Conservation (phyloP, 441 rosid genomes). For the Gossypium trilobum region DNA sequence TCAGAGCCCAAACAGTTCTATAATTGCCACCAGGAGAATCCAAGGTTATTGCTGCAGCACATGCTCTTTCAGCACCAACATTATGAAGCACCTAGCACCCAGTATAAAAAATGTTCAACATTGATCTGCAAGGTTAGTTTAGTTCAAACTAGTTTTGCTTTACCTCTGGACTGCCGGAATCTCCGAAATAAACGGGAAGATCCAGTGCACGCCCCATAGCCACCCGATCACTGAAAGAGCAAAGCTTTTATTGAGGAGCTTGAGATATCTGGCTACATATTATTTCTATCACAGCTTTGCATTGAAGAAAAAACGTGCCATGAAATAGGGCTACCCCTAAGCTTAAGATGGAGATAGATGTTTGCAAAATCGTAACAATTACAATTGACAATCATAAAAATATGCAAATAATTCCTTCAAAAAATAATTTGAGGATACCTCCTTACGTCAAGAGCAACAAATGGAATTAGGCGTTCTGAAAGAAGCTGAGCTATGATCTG, state of each 20-base stretch:
- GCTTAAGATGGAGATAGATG: neutral
- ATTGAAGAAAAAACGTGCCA: neutral
- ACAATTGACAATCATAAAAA: neutral
- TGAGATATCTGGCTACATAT: conserved; percentile 1
- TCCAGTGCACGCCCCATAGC: conserved; percentile 88
- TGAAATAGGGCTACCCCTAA: neutral
- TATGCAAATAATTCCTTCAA: neutral
- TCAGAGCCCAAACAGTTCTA: conserved; percentile 97
- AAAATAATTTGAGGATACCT: conserved; percentile 42
- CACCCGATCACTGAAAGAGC: conserved; percentile 78
- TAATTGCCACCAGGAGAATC: conserved; percentile 96
- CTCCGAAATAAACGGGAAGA: conserved; percentile 95
- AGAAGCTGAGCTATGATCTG: conserved; percentile 99
- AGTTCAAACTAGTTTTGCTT: conserved; percentile 10
- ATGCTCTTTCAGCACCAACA: conserved; percentile 90
- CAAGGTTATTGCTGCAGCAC: conserved; percentile 91
- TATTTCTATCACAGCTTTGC: neutral
- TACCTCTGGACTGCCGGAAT: conserved; percentile 96
- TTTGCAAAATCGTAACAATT: conserved; percentile 1
- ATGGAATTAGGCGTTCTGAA: conserved; percentile 90
- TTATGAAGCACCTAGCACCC: conserved; percentile 77
- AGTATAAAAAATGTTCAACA: conserved; percentile 20
- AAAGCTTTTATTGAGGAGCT: conserved; percentile 9
- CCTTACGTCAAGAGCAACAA: conserved; percentile 90
- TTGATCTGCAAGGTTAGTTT: conserved; percentile 11